Base-by-base conservation (phyloP, 140 eudicot species). In the Anethum foeniculum region DNA sequence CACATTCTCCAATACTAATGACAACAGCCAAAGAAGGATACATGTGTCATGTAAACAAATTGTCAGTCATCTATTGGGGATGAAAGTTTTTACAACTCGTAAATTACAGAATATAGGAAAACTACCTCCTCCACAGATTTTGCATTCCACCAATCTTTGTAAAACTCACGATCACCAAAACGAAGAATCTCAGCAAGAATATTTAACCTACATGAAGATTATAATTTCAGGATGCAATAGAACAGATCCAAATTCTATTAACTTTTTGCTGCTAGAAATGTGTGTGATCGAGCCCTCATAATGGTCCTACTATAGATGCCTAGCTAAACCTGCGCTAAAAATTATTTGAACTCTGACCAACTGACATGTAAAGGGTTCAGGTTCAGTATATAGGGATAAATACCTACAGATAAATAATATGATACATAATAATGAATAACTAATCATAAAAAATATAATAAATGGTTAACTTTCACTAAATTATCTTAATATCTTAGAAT, bases 141-240 rank as follows among this genome's bases (percentile, higher is more conserved):
- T 74, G 99, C 99, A 81, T 95, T 95, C 99, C 99, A 95, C 99
- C 99, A 95, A 92, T 95, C 99, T 86, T 95, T 92, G 83, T 95
- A 95, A 78, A 95, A 95, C 82, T 95, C 99, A 76, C 99, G 97
- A 69, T 95, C 99, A 81, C 99, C 99, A 85, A 95, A 95, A 18
- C 96, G 58, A 80, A 95, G 97, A 83, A 95, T 89, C 86, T 95
- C 99, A 27, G 99, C 99, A 76, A 95, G 95, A 86, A 95, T 95
- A 86, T 95, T 92, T 76, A 95, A 81, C 99, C 97, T 95, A 65
- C 32, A 88, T 74, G 43, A 56, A 77, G 28, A 77, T 77, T 47
- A 78, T 5, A 77, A 76, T 41, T 79, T 80, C n/a, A 83, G 79
- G 68, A 25, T 75, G 83, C 72, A 71, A 82, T 67, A 69, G 46